Evolutionary conservation across 225 moss, liverwort and hornwort genomes (phyloP), one percentile per base, ranked within the genome.

Genomic region (Bryum argenteum): DNA sequence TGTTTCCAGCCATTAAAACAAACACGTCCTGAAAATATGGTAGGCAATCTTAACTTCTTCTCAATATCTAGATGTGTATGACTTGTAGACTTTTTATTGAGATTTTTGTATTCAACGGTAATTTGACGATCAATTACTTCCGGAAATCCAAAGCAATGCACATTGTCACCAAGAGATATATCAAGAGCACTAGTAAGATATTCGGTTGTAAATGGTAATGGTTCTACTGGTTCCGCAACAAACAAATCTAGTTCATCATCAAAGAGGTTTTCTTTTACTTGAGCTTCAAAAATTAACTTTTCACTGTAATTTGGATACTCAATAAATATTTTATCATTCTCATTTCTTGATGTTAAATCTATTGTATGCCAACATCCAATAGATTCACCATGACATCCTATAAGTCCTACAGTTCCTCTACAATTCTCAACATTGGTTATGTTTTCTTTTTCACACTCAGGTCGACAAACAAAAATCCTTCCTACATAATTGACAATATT

Each of bases 311-410:
- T 70, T 22, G 77, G 64, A 52, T 70, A 70, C 23, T 73, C 53
- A 44, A 77, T 77, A 14, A 51, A 72, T 39, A 69, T 64, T 67
- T 63, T 77, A 19, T 48, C 47, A 54, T 50, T 41, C 13, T 55
- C 24, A 19, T 13, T 19, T 52, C 63, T 72, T 55, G 24, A 67
- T 9, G 37, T 50, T 16, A 28, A 39, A 63, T 76, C 61, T 51
- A 77, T 72, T 10, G 53, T 77, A 47, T 81, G 58, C 63, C 77
- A 77, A 77, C 72, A 81, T 14, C 59, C 52, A 51, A 73, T 63
- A 1, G 77, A 77, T 67, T 81, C 63, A 51, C 81, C 68, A 69
- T 63, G 14, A 26, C 43, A 64, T 60, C 77, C 63, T 57, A 81
- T 23, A n/a, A 74, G 70, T 0, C 60, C 73, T 10, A 74, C 16